Evolutionary conservation across 2,329 filamentous ascomycete genomes (phyloP).

Genomic region (Paramyrothecium roridum): DNA sequence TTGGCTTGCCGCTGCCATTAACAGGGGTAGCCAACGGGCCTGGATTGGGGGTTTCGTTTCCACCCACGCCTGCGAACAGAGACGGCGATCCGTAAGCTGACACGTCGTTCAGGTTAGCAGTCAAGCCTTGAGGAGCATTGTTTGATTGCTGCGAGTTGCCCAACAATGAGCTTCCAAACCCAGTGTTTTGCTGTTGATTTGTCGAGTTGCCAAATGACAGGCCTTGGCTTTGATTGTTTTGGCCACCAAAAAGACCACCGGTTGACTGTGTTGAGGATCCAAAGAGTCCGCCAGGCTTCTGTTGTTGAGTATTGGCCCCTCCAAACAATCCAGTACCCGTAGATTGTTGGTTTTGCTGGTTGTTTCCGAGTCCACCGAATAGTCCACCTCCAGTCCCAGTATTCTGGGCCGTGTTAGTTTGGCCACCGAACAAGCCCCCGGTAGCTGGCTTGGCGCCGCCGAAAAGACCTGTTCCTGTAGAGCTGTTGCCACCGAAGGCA

Average conservation of each 20-base stretch:
- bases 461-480: constrained; percentile 31
- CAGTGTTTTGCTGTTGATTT: constrained; percentile 45
- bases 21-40: constrained; percentile 91
- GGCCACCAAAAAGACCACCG: constrained; percentile 51
- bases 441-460: constrained; percentile 30
- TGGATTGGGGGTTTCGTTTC: constrained; percentile 63
- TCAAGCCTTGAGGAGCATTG: constrained; percentile 62
- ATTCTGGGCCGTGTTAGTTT: constrained; percentile 26
- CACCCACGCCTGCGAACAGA: constrained; percentile 73
- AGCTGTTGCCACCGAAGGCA: constrained; percentile 32
- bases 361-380: constrained; percentile 36
- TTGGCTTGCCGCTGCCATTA: constrained; percentile 69
- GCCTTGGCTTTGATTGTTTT: constrained; percentile 41
- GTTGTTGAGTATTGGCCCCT: constrained; percentile 28
- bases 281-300: constrained; percentile 46
- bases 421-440: constrained; percentile 35
- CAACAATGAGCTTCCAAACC: constrained; percentile 54
- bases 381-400: constrained; percentile 37
- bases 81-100: constrained; percentile 88
- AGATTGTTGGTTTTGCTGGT: constrained; percentile 33
- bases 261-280: constrained; percentile 41
- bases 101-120: constrained; percentile 76
- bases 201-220: constrained; percentile 41
- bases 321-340: constrained; percentile 50
- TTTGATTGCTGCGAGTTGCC: constrained; percentile 47